Evolutionary conservation across 2,329 filamentous ascomycete genomes (phyloP), one percentile per base, ranked within the genome.

Genomic region (Claviceps sp.): DNA sequence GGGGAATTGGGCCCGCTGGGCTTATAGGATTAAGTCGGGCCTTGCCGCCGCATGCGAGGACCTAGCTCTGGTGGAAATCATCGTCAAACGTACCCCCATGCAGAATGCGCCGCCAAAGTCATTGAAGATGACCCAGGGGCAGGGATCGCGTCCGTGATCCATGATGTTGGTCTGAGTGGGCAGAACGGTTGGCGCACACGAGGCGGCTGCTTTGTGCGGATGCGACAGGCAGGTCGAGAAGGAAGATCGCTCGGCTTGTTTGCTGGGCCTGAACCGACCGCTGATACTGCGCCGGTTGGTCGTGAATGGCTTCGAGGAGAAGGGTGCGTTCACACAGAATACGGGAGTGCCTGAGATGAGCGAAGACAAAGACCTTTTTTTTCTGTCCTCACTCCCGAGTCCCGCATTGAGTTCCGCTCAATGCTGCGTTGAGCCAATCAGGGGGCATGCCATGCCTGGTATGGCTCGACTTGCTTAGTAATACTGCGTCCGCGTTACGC

Each of bases 131-230:
- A 97, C 90, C 84, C 85, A 97, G 52, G 93, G 93, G 72, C 93
- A 97, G 56, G 93, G 93, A 71, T 97, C 93, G 74, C 93, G 81
- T 57, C 87, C 86, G 77, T 97, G 93, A 82, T 98, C 91, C 86
- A 95, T 93, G 50, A 43, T 52, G 50, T 44, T n/a, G 7, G 14
- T 51, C 45, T 45, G n/a, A 23, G 34, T 13, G 23, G 7, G 38
- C 29, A 17, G 29, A 38, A 38, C 29, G 6, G 50, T 40, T 20
- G 47, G 43, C 20, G 22, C 20, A 40, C 20, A 40, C 9, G 17
- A 20, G 13, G 20, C 5, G 47, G 36, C 37, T 22, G 13, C 23
- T 43, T 40, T 40, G 42, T 37, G 37, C 23, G 5, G 14, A 6
- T 5, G 37, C 44, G 23, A 23, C 16, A 26, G 50, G 9, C 11